These are phyloP conservation scores for Gryganskiella cystojenkinii DNA, from an alignment of 192 early-diverging fungal genomes.

Conservation along the genomic window DNA sequence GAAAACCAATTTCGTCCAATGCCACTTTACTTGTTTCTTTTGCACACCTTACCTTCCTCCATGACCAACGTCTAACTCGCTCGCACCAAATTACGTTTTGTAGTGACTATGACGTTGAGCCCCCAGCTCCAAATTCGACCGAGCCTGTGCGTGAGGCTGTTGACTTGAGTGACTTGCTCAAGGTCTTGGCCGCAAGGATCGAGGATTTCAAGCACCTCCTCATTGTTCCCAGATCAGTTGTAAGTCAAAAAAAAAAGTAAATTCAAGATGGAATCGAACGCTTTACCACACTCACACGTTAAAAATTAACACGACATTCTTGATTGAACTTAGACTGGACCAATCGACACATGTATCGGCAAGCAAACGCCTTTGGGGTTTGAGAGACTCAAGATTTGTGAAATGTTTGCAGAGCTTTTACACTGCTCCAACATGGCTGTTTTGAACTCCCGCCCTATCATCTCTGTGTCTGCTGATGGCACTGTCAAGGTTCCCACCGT, in stretches of 20 bases:
- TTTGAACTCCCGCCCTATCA: slow-evolving; percentile 63
- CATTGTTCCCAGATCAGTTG: slow-evolving; percentile 76
- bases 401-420: slow-evolving; percentile 97
- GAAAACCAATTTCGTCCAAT: not conserved
- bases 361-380: slow-evolving; percentile 88
- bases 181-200: slow-evolving; percentile 82
- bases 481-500: slow-evolving; percentile 41
- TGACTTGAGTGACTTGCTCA: slow-evolving; percentile 92
- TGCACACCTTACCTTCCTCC: too few relatives aligned
- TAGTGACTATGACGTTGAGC: slow-evolving; percentile 57
- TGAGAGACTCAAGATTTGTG: slow-evolving; percentile 95
- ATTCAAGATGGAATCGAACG: not conserved
- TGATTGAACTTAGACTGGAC: slow-evolving; percentile 47
- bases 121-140: slow-evolving; percentile 40
- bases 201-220: slow-evolving; percentile 84
- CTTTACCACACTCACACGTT: not conserved
- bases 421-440: slow-evolving; percentile 92
- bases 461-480: slow-evolving; percentile 47
- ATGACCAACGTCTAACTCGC: too few relatives aligned
- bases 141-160: slow-evolving; percentile 56
- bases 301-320: not conserved
- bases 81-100: not conserved
- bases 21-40: not conserved
- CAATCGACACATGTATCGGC: slow-evolving; percentile 84
- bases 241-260: slow-evolving; percentile 37